Base-by-base conservation (phyloP, 2,329 filamentous ascomycete genomes). In the Lomentospora prolificans region DNA sequence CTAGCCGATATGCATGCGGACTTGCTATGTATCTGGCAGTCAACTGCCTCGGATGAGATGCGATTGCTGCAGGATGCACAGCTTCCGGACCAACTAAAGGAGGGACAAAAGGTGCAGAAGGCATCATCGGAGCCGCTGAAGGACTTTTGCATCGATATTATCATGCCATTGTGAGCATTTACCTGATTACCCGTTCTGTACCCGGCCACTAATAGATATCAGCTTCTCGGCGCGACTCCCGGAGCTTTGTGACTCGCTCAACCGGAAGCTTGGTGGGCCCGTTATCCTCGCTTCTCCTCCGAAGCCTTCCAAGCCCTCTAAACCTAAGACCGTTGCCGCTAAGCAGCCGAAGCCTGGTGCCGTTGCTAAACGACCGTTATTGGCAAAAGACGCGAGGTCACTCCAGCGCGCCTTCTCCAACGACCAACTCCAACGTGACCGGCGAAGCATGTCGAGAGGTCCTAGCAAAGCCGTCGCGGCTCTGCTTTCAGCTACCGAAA, bases 21-120 rank as follows among this genome's bases (percentile, higher is more conserved):
- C 67, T 83, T 86, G 50, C 72, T 94, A 24, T 89, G 86, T 63
- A 94, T 94, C 58, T 92, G 88, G 88, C 86, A 91, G 64, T 89
- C 87, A 3, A 84, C 88, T 6, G 82, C 84, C 33, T 71, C 82
- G 22, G 80, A 86, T 60, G 79, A 82, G 55, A 68, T 78, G 57
- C 70, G 74, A 36, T 64, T 79, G 12, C 62, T 78, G 14, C 74
- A 76, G 48, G 77, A 80, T 55, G 73, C 76, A 1, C 77, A 80
- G 59, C 60, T 66, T 2, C 58, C 65, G 3, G 65, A 63, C 2
- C 61, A 65, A 4, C 61, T 66, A 1, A 59, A 60, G 2, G 70
- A 71, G 44, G 66, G 67, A 2, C 69, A 69, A 56, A 67, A 65
- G 55, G 66, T 69, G 50, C 71, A 73, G 57, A 73, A 70, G 56